phyloP scores from a whole-genome alignment of 768 basidiomycete genomes.

The Strobilomyces dryophilus region DNA sequence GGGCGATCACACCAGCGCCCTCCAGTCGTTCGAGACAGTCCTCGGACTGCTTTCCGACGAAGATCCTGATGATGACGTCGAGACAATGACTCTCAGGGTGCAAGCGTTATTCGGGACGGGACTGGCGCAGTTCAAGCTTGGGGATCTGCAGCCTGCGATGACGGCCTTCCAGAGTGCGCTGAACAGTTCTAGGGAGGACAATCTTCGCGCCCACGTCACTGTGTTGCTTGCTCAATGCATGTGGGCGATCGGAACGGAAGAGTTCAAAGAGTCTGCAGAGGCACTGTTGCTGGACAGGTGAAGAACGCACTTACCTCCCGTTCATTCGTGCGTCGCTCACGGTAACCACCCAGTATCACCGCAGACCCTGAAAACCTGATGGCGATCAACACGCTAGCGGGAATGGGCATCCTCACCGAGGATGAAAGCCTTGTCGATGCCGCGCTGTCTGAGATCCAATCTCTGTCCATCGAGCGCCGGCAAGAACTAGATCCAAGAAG shows the following conservation, averaged over 20 bases:
- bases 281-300: conserved; percentile 79
- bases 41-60: conserved; percentile 64
- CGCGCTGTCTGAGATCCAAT: conserved; percentile 74
- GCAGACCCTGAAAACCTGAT: conserved; percentile 72
- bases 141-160: conserved; percentile 60
- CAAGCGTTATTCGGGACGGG: conserved; percentile 72
- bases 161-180: conserved; percentile 64
- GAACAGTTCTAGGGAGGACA: conserved; percentile 46
- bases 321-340: conserved; percentile 13
- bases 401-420: conserved; percentile 81
- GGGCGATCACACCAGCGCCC: conserved; percentile 53
- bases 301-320: conserved; percentile 16
- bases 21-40: conserved; percentile 68
- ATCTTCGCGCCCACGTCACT: conserved; percentile 60
- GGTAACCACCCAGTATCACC: conserved; percentile 51
- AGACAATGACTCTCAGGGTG: conserved; percentile 44
- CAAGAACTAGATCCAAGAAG: conserved; percentile 62
- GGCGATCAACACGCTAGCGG: conserved; percentile 80
- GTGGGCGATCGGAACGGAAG: conserved; percentile 78
- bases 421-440: conserved; percentile 84
- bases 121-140: conserved; percentile 63
- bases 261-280: conserved; percentile 75
- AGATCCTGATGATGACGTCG: conserved; percentile 29
- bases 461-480: conserved; percentile 62
- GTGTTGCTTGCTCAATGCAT: conserved; percentile 82